Base-by-base conservation (phyloP, 176 grass and related monocot species). In the Avena eriantha region DNA sequence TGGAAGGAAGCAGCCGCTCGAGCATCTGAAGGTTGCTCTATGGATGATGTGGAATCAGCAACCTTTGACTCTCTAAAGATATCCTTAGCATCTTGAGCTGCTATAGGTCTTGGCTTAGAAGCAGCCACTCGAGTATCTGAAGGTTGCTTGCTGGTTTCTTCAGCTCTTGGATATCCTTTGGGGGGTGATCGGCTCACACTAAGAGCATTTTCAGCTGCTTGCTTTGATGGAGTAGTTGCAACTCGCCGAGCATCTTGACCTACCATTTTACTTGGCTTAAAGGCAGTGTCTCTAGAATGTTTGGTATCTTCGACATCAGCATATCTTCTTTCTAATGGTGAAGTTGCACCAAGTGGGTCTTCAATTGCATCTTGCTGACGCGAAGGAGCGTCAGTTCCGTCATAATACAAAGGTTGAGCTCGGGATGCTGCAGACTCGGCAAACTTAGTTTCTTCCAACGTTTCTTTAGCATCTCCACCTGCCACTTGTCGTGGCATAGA, bases 21-120 rank as follows among this genome's bases (percentile, higher is more conserved):
- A 78, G 19, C 10, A 78, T 78, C 51, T 57, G 75, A 78, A 36
- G 31, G 75, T 39, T 78, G 75, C 75, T 57, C 31, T 78, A 19
- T 26, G 58, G 85, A 61, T 86, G 77, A 45, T 81, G 54, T 43
- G 75, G 65, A 75, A 74, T 88, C 49, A 48, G 50, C 34, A 83
- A 8, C 54, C 14, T 48, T 83, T 77, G 24, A 59, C 55, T 49
- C 73, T 60, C n/a, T 76, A 56, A 10, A 82, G 34, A 49, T 39
- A 51, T 66, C 57, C 29, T 26, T 71, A 82, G 73, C 86, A 88
- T 70, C 61, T 78, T 83, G 72, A 61, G 51, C 36, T 36, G 23
- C 22, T 88, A 50, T 76, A 63, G 64, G 22, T 65, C 39, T 33
- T 49, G 59, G 59, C 48, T 47, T 66, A 66, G 78, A 33, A 80